These are phyloP conservation scores for Zanthoxylum bungeanum DNA, from an alignment of 345 rosid species.

Conservation along the genomic window DNA sequence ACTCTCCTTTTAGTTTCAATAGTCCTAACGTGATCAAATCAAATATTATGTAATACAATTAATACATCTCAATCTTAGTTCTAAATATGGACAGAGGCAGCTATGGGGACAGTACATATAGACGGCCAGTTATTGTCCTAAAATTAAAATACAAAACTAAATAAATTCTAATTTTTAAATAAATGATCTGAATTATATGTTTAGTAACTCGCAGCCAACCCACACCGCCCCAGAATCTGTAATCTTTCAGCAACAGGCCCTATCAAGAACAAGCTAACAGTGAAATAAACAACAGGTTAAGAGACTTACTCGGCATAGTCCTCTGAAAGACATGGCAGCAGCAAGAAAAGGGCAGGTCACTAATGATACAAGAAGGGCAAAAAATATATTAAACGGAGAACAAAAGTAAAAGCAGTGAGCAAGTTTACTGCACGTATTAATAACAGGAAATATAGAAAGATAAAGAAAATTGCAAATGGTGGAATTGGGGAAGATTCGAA, in stretches of 20 bases:
- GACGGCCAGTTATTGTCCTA: no score
- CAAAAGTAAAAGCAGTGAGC: background rate
- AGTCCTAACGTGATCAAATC: no score
- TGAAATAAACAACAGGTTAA: background rate
- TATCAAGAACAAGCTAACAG: background rate
- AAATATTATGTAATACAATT: no score
- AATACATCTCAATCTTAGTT: background rate
- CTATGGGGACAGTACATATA: no score
- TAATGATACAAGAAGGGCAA: background rate
- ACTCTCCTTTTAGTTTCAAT: background rate
- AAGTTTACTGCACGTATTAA: background rate
- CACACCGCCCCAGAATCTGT: no score
- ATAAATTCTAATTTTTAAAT: no score
- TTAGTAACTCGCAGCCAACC: no score
- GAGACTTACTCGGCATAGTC: slow-evolving; percentile 41
- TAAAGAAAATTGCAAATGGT: background rate
- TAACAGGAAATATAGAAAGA: background rate
- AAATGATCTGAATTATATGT: no score
- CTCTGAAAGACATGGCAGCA: slow-evolving; percentile 54
- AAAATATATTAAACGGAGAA: background rate
- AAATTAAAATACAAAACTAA: no score
- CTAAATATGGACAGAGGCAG: background rate
- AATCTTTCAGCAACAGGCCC: no score
- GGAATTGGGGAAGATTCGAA: background rate
- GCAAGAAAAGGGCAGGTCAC: background rate